These are phyloP conservation scores for Cladosporium austrohemisphaericum DNA, from an alignment of 2,329 filamentous ascomycete genomes.

Conservation along the genomic window DNA sequence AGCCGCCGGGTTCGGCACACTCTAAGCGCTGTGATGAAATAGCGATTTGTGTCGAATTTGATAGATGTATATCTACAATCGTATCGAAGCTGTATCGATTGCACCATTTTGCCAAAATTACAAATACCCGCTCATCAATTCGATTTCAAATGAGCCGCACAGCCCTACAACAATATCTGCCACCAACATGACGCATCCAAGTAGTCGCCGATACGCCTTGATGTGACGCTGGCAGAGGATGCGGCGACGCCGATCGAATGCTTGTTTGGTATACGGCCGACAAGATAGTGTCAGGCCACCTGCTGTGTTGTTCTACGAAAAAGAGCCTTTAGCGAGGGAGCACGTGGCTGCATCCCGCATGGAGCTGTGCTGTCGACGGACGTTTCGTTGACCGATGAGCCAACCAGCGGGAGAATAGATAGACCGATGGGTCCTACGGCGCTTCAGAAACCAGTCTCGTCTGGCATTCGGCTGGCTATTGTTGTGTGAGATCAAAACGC, in stretches of 20 bases:
- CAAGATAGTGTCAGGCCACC: slow-evolving; percentile 6
- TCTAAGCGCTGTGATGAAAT: no score
- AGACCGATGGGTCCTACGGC: slow-evolving; percentile 1
- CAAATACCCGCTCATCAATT: neutral
- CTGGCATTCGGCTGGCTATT: neutral
- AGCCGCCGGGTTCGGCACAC: no score
- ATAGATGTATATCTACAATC: no score
- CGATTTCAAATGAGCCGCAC: neutral
- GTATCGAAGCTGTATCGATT: no score
- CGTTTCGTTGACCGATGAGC: neutral
- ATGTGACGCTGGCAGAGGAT: slow-evolving; percentile 10
- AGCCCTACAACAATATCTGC: neutral
- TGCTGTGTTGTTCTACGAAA: neutral
- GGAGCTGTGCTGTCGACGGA: neutral
- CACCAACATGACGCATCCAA: neutral
- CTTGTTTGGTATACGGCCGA: neutral
- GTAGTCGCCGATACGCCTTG: neutral
- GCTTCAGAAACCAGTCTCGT: no score
- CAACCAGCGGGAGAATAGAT: neutral
- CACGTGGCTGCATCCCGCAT: slow-evolving; percentile 8
- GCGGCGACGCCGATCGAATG: slow-evolving; percentile 7
- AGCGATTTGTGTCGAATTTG: no score
- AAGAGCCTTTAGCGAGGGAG: slow-evolving; percentile 3
- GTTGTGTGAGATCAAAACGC: neutral
- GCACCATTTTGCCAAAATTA: neutral